A percentile compares a stretch with the other conserved stretches of the same genome.
Conservation (phyloP, 2,329 filamentous ascomycete genomes). For the Trichophyton simii region DNA sequence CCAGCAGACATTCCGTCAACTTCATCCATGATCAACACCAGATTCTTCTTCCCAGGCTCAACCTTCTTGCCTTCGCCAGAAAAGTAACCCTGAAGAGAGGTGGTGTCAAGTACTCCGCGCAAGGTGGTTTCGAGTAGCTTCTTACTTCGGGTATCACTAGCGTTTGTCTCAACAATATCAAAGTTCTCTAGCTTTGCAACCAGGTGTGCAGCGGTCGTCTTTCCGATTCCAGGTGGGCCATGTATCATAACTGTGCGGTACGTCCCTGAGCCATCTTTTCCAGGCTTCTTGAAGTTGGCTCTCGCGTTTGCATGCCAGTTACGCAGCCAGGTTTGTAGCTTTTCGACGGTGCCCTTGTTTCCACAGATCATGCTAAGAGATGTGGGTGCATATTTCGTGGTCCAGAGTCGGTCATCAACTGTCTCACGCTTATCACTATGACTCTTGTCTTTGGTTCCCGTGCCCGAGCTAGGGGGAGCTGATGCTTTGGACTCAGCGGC, state of each 20-base stretch:
- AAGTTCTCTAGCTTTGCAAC: slow-evolving; percentile 87
- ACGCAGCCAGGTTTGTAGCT: slow-evolving; percentile 74
- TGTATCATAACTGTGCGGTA: slow-evolving; percentile 89
- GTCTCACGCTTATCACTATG: slow-evolving; percentile 26
- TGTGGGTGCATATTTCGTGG: slow-evolving; percentile 85
- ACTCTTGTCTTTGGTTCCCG: slow-evolving; percentile 17
- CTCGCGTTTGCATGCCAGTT: slow-evolving; percentile 70
- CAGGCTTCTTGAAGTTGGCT: slow-evolving; percentile 67
- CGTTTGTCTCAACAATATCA: slow-evolving; percentile 88
- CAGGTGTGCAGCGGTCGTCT: slow-evolving; percentile 91
- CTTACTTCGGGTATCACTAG: slow-evolving; percentile 91
- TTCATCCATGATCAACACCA: slow-evolving; percentile 96
- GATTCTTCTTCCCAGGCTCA: slow-evolving; percentile 72
- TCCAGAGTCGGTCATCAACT: slow-evolving; percentile 64
- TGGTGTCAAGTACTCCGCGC: slow-evolving; percentile 86
- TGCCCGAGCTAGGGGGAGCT: slow-evolving; percentile 28
- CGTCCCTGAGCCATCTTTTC: slow-evolving; percentile 69
- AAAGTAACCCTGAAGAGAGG: slow-evolving; percentile 82
- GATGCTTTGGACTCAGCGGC: slow-evolving; percentile 38
- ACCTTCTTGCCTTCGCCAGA: slow-evolving; percentile 69
- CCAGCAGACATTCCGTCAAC: slow-evolving; percentile 98
- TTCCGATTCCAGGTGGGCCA: slow-evolving; percentile 90
- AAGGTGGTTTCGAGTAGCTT: slow-evolving; percentile 82
- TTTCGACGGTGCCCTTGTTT: slow-evolving; percentile 83
- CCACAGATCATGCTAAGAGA: slow-evolving; percentile 81